Evolutionary conservation across 2,329 filamentous ascomycete genomes (phyloP), one percentile per base, ranked within the genome.

Genomic region (Ustulina deusta): DNA sequence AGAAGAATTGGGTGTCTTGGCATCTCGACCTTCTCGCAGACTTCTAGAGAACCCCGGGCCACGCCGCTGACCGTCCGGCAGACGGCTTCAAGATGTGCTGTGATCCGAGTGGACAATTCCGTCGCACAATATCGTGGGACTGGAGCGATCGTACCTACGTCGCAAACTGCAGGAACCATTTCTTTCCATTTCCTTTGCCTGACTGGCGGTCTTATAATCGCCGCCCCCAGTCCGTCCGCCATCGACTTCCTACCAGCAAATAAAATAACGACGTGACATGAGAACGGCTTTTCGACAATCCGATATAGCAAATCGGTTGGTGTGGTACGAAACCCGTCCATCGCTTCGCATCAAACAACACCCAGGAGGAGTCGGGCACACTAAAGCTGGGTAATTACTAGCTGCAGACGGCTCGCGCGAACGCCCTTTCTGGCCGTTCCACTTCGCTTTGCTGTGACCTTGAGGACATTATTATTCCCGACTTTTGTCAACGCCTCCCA

Each of bases 1-100:
- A n/a, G n/a, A n/a, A n/a, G n/a, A n/a, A n/a, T n/a, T n/a, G n/a
- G n/a, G n/a, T n/a, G n/a, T n/a, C n/a, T n/a, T n/a, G n/a, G n/a
- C n/a, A 40, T 9, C n/a, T 40, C 40, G 59, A 22, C n/a, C 48
- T 29, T 56, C 56, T 27, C 2, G 11, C 25, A 20, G 46, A 17
- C 11, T 32, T 7, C 49, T 27, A 20, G 27, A 15, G 6, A 42
- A 29, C 29, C n/a, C 56, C 73, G 74, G 74, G 70, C 65, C 54
- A 70, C 74, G 74, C 68, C 74, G 73, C 66, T 66, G 69, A 68
- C 74, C 74, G 73, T 69, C 68, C 71, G 63, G 72, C 69, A 64
- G 65, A 69, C 72, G 65, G 68, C 59, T 67, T 65, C 65, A 61
- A 58, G 42, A 38, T 61, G 44, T 48, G 66, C 69, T 71, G 65